phyloP scores from a whole-genome alignment of 192 early-diverging fungal genomes.

The Spizellomyces sp. region DNA sequence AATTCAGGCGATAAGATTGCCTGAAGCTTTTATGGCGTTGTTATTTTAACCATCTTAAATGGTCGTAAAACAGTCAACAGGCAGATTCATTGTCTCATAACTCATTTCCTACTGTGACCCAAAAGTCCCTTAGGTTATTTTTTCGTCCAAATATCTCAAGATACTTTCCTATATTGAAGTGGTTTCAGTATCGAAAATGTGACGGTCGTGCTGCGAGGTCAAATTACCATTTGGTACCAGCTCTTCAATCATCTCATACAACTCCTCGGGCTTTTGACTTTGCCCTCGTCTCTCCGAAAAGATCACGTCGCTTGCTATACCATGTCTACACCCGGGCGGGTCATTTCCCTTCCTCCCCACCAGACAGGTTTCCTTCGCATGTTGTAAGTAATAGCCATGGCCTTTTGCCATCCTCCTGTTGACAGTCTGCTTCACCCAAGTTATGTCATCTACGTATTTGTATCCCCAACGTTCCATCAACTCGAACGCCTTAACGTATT shows the following conservation, averaged over 20 bases:
- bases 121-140: slow-evolving; percentile 93
- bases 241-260: slow-evolving; percentile 95
- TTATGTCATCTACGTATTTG: slow-evolving; percentile 90
- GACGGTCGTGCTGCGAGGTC: not conserved
- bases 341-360: slow-evolving; percentile 83
- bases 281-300: slow-evolving; percentile 93
- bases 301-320: slow-evolving; percentile 80
- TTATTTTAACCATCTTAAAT: too few species aligned
- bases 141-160: slow-evolving; percentile 95
- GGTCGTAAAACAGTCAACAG: too few species aligned
- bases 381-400: slow-evolving; percentile 96
- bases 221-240: slow-evolving; percentile 78
- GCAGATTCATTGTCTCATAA: too few species aligned
- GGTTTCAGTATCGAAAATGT: not conserved
- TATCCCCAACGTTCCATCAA: slow-evolving; percentile 96
- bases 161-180: slow-evolving; percentile 64
- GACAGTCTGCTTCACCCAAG: slow-evolving; percentile 97
- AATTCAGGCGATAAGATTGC: too few species aligned
- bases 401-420: slow-evolving; percentile 97
- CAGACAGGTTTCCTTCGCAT: slow-evolving; percentile 96
- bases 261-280: slow-evolving; percentile 94
- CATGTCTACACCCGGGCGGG: slow-evolving; percentile 31
- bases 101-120: slow-evolving; percentile 97
- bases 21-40: too few species aligned
- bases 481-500: slow-evolving; percentile 93